phyloP scores from a whole-genome alignment of 257 asterid genomes.

The Ballota nigra region DNA sequence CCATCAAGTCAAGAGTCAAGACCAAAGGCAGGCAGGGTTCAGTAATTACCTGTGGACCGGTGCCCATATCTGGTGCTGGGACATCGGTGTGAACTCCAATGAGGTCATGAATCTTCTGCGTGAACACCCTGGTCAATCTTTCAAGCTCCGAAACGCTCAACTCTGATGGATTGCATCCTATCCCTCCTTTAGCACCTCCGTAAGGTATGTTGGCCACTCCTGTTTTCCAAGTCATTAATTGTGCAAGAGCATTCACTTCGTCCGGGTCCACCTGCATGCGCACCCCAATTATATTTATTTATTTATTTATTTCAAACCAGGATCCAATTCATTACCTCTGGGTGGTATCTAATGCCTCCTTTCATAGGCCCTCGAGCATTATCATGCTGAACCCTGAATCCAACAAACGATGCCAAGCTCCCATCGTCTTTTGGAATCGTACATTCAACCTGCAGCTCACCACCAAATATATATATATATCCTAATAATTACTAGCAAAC shows the following conservation, averaged over 20 bases:
- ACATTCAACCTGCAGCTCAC: slow-evolving; percentile 89
- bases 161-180: slow-evolving; percentile 78
- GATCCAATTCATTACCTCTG: slow-evolving; percentile 63
- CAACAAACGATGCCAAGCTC: slow-evolving; percentile 75
- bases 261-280: slow-evolving; percentile 76
- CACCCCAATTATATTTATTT: too few relatives aligned
- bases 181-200: slow-evolving; percentile 98
- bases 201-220: slow-evolving; percentile 94
- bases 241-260: slow-evolving; percentile 94
- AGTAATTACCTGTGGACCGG: slow-evolving; percentile 74
- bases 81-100: slow-evolving; percentile 85
- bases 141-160: slow-evolving; percentile 75
- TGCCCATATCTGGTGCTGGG: slow-evolving; percentile 98
- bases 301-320: too few relatives aligned
- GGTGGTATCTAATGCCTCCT: slow-evolving; percentile 98
- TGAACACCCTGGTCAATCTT: slow-evolving; percentile 84
- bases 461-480: too few relatives aligned
- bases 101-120: slow-evolving; percentile 89
- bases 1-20: too few relatives aligned
- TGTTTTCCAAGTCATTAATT: slow-evolving; percentile 98
- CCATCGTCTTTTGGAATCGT: slow-evolving; percentile 97
- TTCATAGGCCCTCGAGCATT: slow-evolving; percentile 97
- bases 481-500: too few relatives aligned
- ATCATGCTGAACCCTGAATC: slow-evolving; percentile 91
- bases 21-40: too few relatives aligned